Conservation (phyloP, 2,329 filamentous ascomycete genomes). For the Aspergillus viridinutans region DNA sequence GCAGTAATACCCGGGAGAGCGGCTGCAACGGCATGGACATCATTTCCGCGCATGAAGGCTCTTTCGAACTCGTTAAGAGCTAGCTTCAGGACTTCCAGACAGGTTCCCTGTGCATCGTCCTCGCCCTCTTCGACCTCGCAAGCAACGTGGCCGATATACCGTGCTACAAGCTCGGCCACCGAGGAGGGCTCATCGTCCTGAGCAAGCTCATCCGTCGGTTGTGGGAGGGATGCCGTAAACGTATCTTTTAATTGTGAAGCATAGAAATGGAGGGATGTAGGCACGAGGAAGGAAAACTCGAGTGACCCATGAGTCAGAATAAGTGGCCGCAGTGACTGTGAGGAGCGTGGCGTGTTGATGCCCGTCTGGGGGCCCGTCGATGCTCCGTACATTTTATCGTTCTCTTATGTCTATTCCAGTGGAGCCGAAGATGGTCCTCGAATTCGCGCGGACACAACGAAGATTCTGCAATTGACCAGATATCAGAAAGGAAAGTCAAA, state of each 20-base stretch:
- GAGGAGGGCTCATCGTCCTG: slow-evolving; percentile 99
- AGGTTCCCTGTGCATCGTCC: slow-evolving; percentile 81
- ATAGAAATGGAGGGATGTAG: slow-evolving; percentile 92
- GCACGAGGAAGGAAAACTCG: slow-evolving; percentile 93
- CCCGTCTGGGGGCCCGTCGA: slow-evolving; percentile 83
- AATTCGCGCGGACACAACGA: not conserved
- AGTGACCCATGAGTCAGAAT: slow-evolving; percentile 89
- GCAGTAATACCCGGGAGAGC: slow-evolving; percentile 81
- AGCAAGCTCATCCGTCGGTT: slow-evolving; percentile 92
- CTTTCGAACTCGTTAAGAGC: slow-evolving; percentile 95
- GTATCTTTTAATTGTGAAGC: slow-evolving; percentile 89
- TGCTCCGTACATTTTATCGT: slow-evolving; percentile 75
- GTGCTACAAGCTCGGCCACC: slow-evolving; percentile 81
- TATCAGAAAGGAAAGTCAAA: not conserved
- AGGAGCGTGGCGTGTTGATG: slow-evolving; percentile 92
- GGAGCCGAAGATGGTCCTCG: slow-evolving; percentile 1
- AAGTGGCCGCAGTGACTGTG: slow-evolving; percentile 84
- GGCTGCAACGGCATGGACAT: slow-evolving; percentile 86
- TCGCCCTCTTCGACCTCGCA: slow-evolving; percentile 88
- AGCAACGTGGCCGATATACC: slow-evolving; percentile 88
- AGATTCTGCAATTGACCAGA: slow-evolving; percentile 2
- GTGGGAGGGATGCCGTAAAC: slow-evolving; percentile 79
- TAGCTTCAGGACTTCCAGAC: slow-evolving; percentile 87
- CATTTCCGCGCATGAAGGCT: slow-evolving; percentile 88
- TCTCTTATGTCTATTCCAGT: slow-evolving; percentile 13